These are phyloP conservation scores for Fusarium torulosum DNA, from an alignment of 2,329 filamentous ascomycete species.

Conservation along the genomic window DNA sequence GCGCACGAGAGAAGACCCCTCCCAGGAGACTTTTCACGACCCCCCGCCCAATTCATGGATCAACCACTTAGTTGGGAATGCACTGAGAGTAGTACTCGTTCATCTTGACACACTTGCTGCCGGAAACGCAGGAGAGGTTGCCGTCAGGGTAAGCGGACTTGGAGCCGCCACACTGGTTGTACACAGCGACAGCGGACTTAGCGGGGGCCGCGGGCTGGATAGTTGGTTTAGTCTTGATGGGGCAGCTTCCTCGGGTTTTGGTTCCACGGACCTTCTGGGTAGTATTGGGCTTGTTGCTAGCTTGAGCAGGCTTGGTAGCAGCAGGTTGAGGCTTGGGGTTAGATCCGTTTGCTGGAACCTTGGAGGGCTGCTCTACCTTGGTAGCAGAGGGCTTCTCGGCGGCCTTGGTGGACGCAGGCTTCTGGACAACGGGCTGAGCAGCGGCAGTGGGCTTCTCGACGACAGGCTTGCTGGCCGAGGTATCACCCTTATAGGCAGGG, in stretches of 20 bases:
- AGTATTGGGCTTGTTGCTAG: constrained; percentile 11
- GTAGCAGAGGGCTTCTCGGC: constrained; percentile 14
- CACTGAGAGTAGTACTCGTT: constrained; percentile 48
- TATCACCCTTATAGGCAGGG: constrained; percentile 41
- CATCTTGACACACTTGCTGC: constrained; percentile 43
- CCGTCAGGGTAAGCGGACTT: constrained; percentile 42
- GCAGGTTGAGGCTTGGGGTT: constrained; percentile 12
- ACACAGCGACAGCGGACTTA: constrained; percentile 33
- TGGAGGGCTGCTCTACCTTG: constrained; percentile 15
- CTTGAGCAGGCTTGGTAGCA: constrained; percentile 14
- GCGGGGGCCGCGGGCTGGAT: constrained; percentile 14
- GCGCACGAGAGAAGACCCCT: constrained; percentile 11
- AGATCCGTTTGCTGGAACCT: background rate
- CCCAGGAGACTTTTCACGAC: background rate
- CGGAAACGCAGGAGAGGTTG: constrained; percentile 37
- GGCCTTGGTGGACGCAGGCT: constrained; percentile 21
- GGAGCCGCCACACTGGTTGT: constrained; percentile 43
- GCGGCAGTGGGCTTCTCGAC: constrained; percentile 12
- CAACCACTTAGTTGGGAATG: constrained; percentile 40
- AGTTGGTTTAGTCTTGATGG: constrained; percentile 29
- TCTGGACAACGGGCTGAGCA: constrained; percentile 23
- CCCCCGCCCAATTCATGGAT: constrained; percentile 1
- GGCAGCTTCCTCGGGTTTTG: constrained; percentile 32
- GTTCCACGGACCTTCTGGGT: constrained; percentile 31
- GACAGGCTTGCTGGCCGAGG: constrained; percentile 25